Conservation (phyloP, 116 monocot genomes). For the Zostera marina region DNA sequence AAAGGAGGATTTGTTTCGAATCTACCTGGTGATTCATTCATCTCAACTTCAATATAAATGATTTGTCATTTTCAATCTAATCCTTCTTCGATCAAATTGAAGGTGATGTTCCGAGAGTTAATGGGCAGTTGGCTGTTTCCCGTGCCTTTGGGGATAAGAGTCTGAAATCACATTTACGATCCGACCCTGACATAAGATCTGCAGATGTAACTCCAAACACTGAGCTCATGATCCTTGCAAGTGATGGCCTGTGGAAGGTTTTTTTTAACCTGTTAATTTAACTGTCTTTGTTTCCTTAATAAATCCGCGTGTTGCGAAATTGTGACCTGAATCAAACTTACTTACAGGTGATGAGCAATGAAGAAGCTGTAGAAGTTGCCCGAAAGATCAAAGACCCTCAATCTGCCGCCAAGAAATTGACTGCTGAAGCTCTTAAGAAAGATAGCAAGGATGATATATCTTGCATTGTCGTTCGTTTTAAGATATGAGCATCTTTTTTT, state of each 20-base stretch:
- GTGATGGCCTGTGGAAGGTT: constrained; percentile 99
- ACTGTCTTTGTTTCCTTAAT: neutral
- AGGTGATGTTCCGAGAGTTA: constrained; percentile 93
- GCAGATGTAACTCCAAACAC: constrained; percentile 24
- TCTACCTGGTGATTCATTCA: constrained; percentile 46
- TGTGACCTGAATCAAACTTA: neutral
- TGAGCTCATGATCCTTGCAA: constrained; percentile 71
- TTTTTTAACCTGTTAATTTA: neutral
- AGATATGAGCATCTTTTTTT: neutral
- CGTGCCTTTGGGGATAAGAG: constrained; percentile 88
- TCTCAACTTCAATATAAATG: neutral
- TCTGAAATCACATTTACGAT: constrained; percentile 75
- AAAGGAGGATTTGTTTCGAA: constrained; percentile 91
- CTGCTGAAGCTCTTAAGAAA: constrained; percentile 34
- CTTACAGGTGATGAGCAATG: constrained; percentile 51
- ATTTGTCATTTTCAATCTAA: neutral
- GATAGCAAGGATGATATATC: constrained; percentile 86
- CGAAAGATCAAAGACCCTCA: constrained; percentile 40
- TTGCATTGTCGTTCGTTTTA: constrained; percentile 64
- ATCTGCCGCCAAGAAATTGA: constrained; percentile 46
- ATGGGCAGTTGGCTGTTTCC: constrained; percentile 90
- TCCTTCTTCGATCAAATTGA: neutral
- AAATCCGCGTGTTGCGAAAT: neutral
- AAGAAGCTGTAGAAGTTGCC: constrained; percentile 61
- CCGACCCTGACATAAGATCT: constrained; percentile 54